Evolutionary conservation across 768 basidiomycete genomes (phyloP).

Genomic region (Neoboletus brunneissimus): DNA sequence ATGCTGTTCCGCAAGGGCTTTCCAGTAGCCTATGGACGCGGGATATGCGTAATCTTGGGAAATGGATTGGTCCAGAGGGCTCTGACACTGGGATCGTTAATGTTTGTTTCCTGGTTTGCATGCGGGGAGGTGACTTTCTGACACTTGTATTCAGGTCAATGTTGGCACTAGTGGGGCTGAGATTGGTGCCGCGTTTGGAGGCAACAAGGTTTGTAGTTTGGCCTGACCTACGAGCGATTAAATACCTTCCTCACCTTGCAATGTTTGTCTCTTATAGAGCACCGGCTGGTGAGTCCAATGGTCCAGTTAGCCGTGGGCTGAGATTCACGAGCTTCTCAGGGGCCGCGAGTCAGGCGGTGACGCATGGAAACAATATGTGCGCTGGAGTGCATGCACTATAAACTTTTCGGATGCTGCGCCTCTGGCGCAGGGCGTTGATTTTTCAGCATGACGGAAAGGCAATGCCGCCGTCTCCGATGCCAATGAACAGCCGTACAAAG

Average conservation of each 20-base stretch:
- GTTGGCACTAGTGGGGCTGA: constrained; percentile 68
- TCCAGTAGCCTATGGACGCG: constrained; percentile 91
- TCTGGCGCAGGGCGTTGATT: constrained; percentile 90
- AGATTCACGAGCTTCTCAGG: constrained; percentile 42
- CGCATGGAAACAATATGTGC: constrained; percentile 97
- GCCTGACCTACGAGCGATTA: constrained; percentile 4
- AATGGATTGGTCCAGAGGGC: constrained; percentile 89
- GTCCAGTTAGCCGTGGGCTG: constrained; percentile 14
- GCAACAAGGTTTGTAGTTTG: constrained; percentile 68
- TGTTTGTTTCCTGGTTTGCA: constrained; percentile 42
- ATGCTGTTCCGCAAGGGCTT: constrained; percentile 86
- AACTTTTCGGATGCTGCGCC: constrained; percentile 90
- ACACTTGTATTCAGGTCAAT: constrained; percentile 47
- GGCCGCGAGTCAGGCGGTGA: constrained; percentile 97
- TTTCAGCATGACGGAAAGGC: constrained; percentile 44
- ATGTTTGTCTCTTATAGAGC: constrained; percentile 46
- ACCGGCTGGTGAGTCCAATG: constrained; percentile 67
- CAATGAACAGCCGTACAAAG: constrained; percentile 10
- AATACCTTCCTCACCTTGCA: constrained; percentile 9
- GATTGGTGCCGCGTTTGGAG: constrained; percentile 88
- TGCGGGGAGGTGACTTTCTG: not conserved
- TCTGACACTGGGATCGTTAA: constrained; percentile 93
- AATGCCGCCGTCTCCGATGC: not conserved
- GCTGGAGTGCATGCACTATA: constrained; percentile 90
- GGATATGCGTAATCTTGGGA: constrained; percentile 78